Evolutionary conservation across 345 rosid genomes (phyloP).

Genomic region (Hibiscus tridactylites): DNA sequence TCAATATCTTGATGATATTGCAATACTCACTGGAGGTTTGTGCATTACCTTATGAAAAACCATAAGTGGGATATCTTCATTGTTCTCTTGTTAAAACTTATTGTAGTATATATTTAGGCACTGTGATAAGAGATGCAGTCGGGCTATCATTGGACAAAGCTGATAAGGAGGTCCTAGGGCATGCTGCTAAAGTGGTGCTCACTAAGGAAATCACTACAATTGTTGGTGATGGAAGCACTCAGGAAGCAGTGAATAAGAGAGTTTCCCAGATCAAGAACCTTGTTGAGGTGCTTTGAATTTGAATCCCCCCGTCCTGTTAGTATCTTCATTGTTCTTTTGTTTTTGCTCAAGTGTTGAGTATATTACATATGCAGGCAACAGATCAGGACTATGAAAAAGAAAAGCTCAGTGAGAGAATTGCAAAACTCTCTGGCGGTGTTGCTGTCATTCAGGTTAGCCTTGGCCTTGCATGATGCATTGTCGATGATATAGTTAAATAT

Average conservation of each 20-base stretch:
- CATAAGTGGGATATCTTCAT: not conserved
- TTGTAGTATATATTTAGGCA: slow-evolving; percentile 35
- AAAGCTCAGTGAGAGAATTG: slow-evolving; percentile 83
- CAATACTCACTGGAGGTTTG: slow-evolving; percentile 78
- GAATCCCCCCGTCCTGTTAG: not conserved
- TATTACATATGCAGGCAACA: slow-evolving; percentile 40
- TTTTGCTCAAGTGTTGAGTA: not conserved
- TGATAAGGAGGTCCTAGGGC: slow-evolving; percentile 79
- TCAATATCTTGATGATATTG: slow-evolving; percentile 96
- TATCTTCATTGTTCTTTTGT: not conserved
- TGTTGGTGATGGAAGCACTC: slow-evolving; percentile 89
- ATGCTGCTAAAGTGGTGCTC: slow-evolving; percentile 83
- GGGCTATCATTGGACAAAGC: slow-evolving; percentile 93
- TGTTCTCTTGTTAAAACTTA: not conserved
- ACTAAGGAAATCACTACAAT: slow-evolving; percentile 83
- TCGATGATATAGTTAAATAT: not conserved
- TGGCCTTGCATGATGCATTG: not conserved
- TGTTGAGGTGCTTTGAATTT: slow-evolving; percentile 41
- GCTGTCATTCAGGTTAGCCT: slow-evolving; percentile 62
- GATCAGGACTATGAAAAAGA: slow-evolving; percentile 89
- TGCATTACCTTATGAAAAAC: not conserved
- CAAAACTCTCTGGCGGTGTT: slow-evolving; percentile 84
- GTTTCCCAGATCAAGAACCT: slow-evolving; percentile 86
- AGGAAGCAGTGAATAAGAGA: slow-evolving; percentile 85
- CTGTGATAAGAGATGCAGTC: slow-evolving; percentile 84